These are phyloP conservation scores for Dryadomyces sulphureus DNA, from an alignment of 2,329 filamentous ascomycete genomes.

Conservation along the genomic window DNA sequence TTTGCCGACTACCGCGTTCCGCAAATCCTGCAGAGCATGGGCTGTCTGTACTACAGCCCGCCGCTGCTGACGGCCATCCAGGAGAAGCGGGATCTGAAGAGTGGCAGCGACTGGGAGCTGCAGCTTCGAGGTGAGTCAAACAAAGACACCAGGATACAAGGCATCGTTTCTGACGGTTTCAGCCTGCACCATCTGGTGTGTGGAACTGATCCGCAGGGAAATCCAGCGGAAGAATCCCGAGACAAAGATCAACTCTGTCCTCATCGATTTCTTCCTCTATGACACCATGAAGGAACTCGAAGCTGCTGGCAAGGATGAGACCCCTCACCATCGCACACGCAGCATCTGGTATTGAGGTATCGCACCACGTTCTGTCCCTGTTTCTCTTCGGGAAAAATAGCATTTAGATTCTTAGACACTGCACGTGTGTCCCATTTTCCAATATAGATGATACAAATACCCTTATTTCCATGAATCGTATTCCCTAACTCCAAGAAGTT, in stretches of 20 bases:
- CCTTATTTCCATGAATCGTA: neutral
- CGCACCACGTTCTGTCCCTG: neutral
- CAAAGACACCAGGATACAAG: no score
- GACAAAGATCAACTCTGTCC: slow-evolving; percentile 63
- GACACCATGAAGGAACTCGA: slow-evolving; percentile 86
- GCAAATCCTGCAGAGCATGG: slow-evolving; percentile 74
- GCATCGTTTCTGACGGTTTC: slow-evolving; percentile 1
- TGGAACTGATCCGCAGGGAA: slow-evolving; percentile 74
- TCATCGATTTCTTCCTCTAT: slow-evolving; percentile 96
- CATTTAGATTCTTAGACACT: neutral
- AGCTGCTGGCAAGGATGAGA: slow-evolving; percentile 38
- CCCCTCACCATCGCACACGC: slow-evolving; percentile 78
- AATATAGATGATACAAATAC: neutral
- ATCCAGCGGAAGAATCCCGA: slow-evolving; percentile 62
- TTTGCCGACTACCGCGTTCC: slow-evolving; percentile 97
- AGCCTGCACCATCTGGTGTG: slow-evolving; percentile 92
- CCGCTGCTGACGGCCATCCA: slow-evolving; percentile 58
- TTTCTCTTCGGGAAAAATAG: neutral
- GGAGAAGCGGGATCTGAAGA: slow-evolving; percentile 47
- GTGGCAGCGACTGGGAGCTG: slow-evolving; percentile 66
- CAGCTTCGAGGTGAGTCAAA: slow-evolving; percentile 57
- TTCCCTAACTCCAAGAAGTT: neutral
- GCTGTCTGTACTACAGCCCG: slow-evolving; percentile 74
- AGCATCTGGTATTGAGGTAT: slow-evolving; percentile 75
- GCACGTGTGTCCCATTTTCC: no score